Evolutionary conservation across 2,329 filamentous ascomycete species (phyloP).

Genomic region (Aspergillus tanneri): DNA sequence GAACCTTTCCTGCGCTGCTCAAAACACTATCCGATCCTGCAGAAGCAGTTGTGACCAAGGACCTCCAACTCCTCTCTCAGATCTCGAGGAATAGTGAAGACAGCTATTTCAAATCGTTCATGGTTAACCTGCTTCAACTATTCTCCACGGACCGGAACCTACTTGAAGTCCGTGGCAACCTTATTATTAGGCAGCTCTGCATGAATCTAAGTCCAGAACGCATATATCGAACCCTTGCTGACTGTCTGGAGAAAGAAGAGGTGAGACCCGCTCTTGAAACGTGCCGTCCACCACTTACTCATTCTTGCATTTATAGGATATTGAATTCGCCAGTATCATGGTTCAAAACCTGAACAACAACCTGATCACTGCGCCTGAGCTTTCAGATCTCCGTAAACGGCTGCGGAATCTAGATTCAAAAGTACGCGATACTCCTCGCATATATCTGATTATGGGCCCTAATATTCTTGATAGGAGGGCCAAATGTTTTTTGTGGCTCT

Average conservation of each 20-base stretch:
- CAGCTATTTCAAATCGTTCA: constrained; percentile 95
- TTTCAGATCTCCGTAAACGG: constrained; percentile 85
- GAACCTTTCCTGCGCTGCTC: constrained; percentile 90
- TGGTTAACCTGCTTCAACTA: constrained; percentile 92
- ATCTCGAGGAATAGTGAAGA: constrained; percentile 97
- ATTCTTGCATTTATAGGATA: constrained; percentile 54
- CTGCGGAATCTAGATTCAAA: constrained; percentile 86
- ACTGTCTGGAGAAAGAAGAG: constrained; percentile 96
- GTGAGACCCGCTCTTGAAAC: constrained; percentile 36
- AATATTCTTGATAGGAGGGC: constrained; percentile 63
- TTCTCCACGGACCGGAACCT: constrained; percentile 92
- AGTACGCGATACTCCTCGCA: constrained; percentile 44
- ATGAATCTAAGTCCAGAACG: constrained; percentile 88
- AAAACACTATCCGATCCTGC: constrained; percentile 96
- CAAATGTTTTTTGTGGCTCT: constrained; percentile 93
- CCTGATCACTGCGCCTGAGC: constrained; percentile 91
- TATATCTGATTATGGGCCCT: constrained; percentile 6
- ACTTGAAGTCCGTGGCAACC: constrained; percentile 86
- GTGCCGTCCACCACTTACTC: too few species aligned
- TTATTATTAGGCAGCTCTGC: constrained; percentile 94
- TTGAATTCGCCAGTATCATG: constrained; percentile 99
- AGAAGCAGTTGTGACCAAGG: constrained; percentile 92
- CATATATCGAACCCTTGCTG: constrained; percentile 92
- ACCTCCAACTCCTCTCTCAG: constrained; percentile 88
- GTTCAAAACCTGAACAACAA: constrained; percentile 99